phyloP scores from a whole-genome alignment of 2,329 filamentous ascomycete species.

The Monascus ruber region DNA sequence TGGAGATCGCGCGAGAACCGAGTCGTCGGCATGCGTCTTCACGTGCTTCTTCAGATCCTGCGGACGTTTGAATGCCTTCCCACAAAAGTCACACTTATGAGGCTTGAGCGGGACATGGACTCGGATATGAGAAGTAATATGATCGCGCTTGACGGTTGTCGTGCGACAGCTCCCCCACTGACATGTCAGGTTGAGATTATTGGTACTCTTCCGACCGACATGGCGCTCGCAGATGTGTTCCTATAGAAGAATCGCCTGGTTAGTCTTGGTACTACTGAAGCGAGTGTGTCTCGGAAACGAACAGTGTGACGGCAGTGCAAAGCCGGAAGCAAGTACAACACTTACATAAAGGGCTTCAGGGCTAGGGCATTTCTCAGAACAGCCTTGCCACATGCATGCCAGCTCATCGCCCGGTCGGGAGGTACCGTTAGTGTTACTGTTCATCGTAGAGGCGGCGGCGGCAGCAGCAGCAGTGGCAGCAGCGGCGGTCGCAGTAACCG shows the following conservation, averaged over 20 bases:
- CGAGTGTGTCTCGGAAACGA: background rate
- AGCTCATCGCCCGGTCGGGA: constrained; percentile 26
- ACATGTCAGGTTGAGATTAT: constrained; percentile 94
- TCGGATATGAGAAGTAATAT: constrained; percentile 97
- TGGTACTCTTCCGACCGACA: constrained; percentile 97
- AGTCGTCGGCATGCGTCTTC: constrained; percentile 96
- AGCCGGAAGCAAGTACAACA: constrained; percentile 1
- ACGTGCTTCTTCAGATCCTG: constrained; percentile 99
- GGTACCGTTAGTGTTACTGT: constrained; percentile 13
- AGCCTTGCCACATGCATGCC: constrained; percentile 51
- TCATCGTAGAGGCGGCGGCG: constrained; percentile 16
- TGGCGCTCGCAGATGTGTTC: constrained; percentile 98
- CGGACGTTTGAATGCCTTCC: constrained; percentile 97
- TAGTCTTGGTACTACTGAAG: background rate
- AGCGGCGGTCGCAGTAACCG: constrained; percentile 22
- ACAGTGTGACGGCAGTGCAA: background rate
- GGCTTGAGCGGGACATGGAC: constrained; percentile 98
- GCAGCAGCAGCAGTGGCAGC: constrained; percentile 29
- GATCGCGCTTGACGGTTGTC: constrained; percentile 95
- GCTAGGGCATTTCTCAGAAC: constrained; percentile 47
- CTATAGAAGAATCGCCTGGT: constrained; percentile 35
- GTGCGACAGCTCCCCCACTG: constrained; percentile 95
- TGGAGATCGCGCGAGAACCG: constrained; percentile 57
- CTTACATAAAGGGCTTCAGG: constrained; percentile 53
- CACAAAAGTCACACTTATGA: constrained; percentile 97